Conservation (phyloP, 2,329 filamentous ascomycete genomes). For the Immersiporthe knoxdaviesiana region DNA sequence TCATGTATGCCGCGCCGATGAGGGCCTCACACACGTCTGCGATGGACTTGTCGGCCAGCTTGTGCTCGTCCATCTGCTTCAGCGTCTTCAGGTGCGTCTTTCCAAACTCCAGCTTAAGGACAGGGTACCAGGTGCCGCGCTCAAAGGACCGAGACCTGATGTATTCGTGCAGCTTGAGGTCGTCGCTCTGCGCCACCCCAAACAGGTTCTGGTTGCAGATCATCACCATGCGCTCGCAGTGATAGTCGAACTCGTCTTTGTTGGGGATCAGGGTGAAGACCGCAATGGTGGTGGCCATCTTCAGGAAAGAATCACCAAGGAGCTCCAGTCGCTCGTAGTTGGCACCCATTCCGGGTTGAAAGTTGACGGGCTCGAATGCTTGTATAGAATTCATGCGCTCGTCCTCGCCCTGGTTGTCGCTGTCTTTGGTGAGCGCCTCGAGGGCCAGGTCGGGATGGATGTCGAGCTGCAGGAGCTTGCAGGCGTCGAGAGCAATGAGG, state of each 20-base stretch:
- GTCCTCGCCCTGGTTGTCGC: slow-evolving; percentile 79
- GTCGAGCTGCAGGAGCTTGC: slow-evolving; percentile 63
- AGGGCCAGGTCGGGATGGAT: slow-evolving; percentile 73
- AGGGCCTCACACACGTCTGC: slow-evolving; percentile 94
- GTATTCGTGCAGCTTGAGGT: slow-evolving; percentile 67
- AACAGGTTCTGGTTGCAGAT: slow-evolving; percentile 92
- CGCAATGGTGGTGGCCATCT: slow-evolving; percentile 92
- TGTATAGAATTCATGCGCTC: slow-evolving; percentile 40
- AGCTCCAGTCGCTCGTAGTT: slow-evolving; percentile 97
- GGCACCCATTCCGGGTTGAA: slow-evolving; percentile 83
- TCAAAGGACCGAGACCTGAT: slow-evolving; percentile 84
- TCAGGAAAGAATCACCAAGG: slow-evolving; percentile 89
- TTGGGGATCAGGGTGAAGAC: slow-evolving; percentile 77
- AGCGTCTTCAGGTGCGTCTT: slow-evolving; percentile 55
- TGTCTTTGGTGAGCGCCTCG: slow-evolving; percentile 92
- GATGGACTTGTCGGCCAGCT: slow-evolving; percentile 83
- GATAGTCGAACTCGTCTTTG: slow-evolving; percentile 82
- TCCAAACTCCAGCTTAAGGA: slow-evolving; percentile 73
- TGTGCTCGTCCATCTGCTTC: slow-evolving; percentile 59
- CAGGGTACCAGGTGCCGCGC: slow-evolving; percentile 85
- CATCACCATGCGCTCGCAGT: slow-evolving; percentile 87
- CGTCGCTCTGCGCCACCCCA: slow-evolving; percentile 66
- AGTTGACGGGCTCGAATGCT: slow-evolving; percentile 63
- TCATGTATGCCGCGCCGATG: slow-evolving; percentile 80
- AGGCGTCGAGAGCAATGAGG: slow-evolving; percentile 79